Percentiles rank a stretch among this genome's conserved stretches.
phyloP scores from a whole-genome alignment of 2,329 filamentous ascomycete species.

The Chaetothyriales sp. region DNA sequence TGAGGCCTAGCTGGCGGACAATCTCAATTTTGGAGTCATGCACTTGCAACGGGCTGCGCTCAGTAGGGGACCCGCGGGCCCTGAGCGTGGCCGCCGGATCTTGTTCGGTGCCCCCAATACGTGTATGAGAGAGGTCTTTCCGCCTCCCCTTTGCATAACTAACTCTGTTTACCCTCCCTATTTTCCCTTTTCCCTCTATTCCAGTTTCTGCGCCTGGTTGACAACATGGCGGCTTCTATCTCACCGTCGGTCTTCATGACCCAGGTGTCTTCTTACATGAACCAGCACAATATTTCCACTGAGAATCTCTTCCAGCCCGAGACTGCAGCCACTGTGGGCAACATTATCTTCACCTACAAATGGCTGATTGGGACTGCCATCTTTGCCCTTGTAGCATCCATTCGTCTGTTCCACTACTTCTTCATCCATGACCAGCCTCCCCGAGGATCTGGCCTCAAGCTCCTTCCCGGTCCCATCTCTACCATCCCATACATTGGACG shows the following conservation, averaged over 20 bases:
- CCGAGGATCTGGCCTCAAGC: slow-evolving; percentile 15
- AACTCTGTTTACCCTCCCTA: neutral
- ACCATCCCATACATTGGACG: slow-evolving; percentile 19
- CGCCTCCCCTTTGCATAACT: neutral
- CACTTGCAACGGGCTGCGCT: neutral
- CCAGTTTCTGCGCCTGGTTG: neutral
- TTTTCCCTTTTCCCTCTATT: neutral
- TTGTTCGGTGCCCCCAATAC: neutral
- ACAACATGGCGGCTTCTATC: slow-evolving; percentile 17
- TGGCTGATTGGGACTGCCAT: slow-evolving; percentile 19
- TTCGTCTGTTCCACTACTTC: slow-evolving; percentile 29
- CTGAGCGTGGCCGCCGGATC: neutral
- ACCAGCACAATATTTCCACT: slow-evolving; percentile 12
- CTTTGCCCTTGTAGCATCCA: slow-evolving; percentile 14
- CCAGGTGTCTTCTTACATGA: slow-evolving; percentile 16
- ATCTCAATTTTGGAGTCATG: neutral
- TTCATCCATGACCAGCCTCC: slow-evolving; percentile 15
- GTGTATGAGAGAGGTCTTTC: neutral
- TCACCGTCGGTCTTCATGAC: slow-evolving; percentile 21
- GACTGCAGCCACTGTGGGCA: slow-evolving; percentile 11
- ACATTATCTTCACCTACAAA: slow-evolving; percentile 17
- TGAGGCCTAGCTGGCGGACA: neutral
- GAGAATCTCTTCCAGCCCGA: slow-evolving; percentile 18
- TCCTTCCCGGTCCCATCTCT: slow-evolving; percentile 15
- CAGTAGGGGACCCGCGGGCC: too few species aligned